Conservation (phyloP, 164 flowering plant genomes). For the Cinnamomum chago region DNA sequence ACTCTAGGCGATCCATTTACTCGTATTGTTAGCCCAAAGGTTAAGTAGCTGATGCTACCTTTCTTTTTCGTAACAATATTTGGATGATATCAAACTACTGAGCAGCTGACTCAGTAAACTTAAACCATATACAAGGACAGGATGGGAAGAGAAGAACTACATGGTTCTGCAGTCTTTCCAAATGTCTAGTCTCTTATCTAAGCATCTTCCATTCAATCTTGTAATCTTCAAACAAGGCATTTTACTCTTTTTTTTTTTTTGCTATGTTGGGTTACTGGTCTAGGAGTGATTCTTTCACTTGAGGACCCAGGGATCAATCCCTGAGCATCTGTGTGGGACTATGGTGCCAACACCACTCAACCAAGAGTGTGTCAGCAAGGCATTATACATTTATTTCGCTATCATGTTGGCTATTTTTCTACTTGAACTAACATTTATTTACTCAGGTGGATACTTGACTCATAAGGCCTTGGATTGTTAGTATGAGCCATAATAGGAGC, state of each 20-base stretch:
- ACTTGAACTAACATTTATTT: background rate
- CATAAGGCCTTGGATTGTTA: background rate
- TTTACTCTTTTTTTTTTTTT: too few species aligned
- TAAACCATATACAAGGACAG: too few species aligned
- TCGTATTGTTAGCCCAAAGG: constrained; percentile 95
- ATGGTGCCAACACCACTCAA: too few species aligned
- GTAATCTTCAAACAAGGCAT: background rate
- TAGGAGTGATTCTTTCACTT: too few species aligned
- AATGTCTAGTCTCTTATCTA: background rate
- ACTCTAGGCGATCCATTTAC: constrained; percentile 97
- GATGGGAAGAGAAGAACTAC: too few species aligned
- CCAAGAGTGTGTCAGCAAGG: background rate
- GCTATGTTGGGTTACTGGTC: too few species aligned
- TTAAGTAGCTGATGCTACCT: constrained; percentile 12
- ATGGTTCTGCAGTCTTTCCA: too few species aligned
- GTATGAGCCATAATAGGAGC: background rate
- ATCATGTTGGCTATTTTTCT: background rate
- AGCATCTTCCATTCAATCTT: background rate
- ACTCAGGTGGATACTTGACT: background rate
- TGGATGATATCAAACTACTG: too few species aligned
- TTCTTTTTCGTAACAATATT: too few species aligned
- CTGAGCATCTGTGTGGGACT: too few species aligned
- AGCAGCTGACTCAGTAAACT: too few species aligned
- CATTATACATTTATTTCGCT: background rate
- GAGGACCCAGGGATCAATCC: too few species aligned